Base-by-base conservation (phyloP, 345 rosid genomes). In the Ceriops zippeliana region DNA sequence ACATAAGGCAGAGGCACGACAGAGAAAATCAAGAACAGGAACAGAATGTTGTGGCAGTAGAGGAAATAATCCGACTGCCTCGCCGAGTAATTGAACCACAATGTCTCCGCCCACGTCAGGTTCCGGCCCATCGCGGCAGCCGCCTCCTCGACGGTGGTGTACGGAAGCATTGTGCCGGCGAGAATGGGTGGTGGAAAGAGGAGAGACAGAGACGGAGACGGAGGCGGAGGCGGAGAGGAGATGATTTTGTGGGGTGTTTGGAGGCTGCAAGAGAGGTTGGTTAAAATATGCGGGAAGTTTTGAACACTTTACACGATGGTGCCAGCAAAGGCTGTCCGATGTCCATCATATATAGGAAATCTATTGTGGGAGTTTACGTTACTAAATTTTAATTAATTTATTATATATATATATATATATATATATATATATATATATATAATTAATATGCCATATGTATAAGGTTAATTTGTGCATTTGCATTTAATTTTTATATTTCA, bases 41-140 rank as follows among this genome's bases (percentile, higher is more conserved):
- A 86, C 52, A 91, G 57, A 69, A 91, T 85, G 80, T 85, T 89
- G 83, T 93, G 98, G 71, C 96, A 86, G 81, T 77, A 89, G 49
- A 93, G 89, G 73, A 64, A 84, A 85, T 91, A 91, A 80, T 93
- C 95, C 24, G 98, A 91, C 69, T 85, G 91, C 1, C 75, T 67
- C 8, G 86, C 89, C 38, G 98, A 88, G 90, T 93, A 93, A 67
- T 83, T 82, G 83, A 85, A 87, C 98, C 98, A 93, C 8, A 85
- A 31, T 1, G 87, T 81, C 85, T 93, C 98, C 0, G 85, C 75
- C 38, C 57, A 28, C 2, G 96, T 89, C 34, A 93, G 91, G 83
- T 83, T 84, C 76, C 97, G 82, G 71, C 96, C 96, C 1, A 93
- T 73, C 34, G 86, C 85, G 46, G 79, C 66, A 7, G 88, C 80